Percentiles rank a stretch among this genome's conserved stretches.
Evolutionary conservation across 108 stramenopile genomes (phyloP).

Genomic region (Bacterosira constricta): DNA sequence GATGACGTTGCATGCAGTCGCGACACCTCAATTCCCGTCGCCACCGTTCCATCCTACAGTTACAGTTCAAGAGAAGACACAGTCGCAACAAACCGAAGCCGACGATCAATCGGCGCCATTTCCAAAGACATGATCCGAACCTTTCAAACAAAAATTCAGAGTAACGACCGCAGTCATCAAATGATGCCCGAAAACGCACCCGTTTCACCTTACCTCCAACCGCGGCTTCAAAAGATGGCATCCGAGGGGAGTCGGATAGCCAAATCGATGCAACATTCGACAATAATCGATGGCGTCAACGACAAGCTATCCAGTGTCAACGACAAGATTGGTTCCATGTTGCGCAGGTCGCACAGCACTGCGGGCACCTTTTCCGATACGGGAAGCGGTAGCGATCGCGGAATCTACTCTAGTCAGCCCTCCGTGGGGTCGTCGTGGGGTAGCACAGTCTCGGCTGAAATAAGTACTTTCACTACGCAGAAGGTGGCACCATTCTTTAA

Average conservation of each 20-base stretch:
- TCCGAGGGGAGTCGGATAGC: constrained; percentile 10
- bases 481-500: constrained; percentile 14
- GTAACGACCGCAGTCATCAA: neutral
- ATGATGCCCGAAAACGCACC: constrained; percentile 1
- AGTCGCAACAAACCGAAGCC: neutral
- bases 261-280: constrained; percentile 2
- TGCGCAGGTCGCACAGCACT: neutral
- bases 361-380: neutral
- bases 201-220: neutral
- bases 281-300: constrained; percentile 10
- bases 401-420: constrained; percentile 10
- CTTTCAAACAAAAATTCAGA: constrained; percentile 4
- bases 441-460: constrained; percentile 10
- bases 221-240: constrained; percentile 2
- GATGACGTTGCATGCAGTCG: neutral
- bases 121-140: constrained; percentile 4
- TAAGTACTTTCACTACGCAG: constrained; percentile 9
- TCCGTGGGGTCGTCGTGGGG: constrained; percentile 1
- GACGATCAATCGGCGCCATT: neutral
- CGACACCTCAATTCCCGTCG: neutral
- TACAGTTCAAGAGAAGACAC: neutral
- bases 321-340: constrained; percentile 2
- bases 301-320: constrained; percentile 2
- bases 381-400: neutral
- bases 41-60: neutral